Base-by-base conservation (phyloP, 2,329 filamentous ascomycete genomes). In the Cladosporium colombiae region DNA sequence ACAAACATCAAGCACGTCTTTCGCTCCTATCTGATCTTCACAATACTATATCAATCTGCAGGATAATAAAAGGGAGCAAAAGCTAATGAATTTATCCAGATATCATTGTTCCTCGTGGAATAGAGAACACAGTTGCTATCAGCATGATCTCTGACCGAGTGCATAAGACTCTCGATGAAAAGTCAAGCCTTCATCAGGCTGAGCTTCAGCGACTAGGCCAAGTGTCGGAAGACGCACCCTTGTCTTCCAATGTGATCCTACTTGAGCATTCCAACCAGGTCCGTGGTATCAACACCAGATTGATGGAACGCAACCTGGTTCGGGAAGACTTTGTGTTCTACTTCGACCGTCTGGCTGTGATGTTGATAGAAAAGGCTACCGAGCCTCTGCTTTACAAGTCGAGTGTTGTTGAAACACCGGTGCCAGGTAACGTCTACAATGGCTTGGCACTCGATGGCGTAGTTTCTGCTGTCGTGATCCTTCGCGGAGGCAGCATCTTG, bases 251-350 rank as follows among this genome's bases (percentile, higher is more conserved):
- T 70, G 91, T 96, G 40, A 82, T 90, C 5, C 78, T 96, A 18
- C 81, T 98, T 65, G 83, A 89, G 52, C 85, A 91, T 68, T 96
- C 91, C 1, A 86, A 89, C 10, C 95, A 99, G 77, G 84, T 97
- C 64, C 85, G 84, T 65, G 93, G 89, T 56, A 97, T 99, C 86
- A 93, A 92, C 76, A 97, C 93, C 0, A 91, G 97, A 65, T 86
- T 99, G 49, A 90, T 96, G 74, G 86, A 95, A 72, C 89, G 91
- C 21, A 85, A 88, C 57, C 94, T 92, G 0, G 82, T 85, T 7
- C 86, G 91, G 50, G 94, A 97, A 75, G 93, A 98, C 72, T 98
- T 97, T 76, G 92, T 97, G 68, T 98, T 98, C 79, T 98, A 98
- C 79, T 97, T 98, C 77, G 93, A 99, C 78, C 87, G 95, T 44